Evolutionary conservation across 2,329 filamentous ascomycete genomes (phyloP).

Genomic region (Cercospora sp.): DNA sequence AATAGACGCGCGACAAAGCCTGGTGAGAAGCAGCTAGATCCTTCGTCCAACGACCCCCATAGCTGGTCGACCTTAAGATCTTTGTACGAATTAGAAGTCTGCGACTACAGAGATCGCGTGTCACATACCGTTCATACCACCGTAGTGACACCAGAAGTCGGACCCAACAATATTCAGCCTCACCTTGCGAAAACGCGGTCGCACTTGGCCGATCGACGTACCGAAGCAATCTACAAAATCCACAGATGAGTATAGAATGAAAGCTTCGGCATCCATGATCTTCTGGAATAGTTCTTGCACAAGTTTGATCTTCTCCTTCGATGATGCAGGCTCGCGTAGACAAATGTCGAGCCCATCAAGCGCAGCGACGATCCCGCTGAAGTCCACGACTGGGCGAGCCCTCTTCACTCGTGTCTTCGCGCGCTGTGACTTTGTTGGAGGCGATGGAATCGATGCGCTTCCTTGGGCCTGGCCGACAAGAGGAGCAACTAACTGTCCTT

Average conservation of each 20-base stretch:
- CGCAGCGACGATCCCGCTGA: neutral
- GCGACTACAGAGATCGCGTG: neutral
- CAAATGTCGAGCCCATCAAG: neutral
- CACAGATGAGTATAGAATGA: neutral
- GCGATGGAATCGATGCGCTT: neutral
- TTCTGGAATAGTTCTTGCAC: neutral
- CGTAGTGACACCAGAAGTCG: neutral
- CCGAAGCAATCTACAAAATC: neutral
- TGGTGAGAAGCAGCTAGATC: neutral
- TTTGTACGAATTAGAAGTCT: neutral
- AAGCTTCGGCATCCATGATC: neutral
- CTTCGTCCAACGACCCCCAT: neutral
- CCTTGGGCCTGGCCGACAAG: neutral
- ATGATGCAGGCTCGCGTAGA: neutral
- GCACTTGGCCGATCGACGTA: neutral
- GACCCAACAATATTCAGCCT: neutral
- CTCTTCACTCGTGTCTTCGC: neutral
- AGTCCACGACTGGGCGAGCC: neutral
- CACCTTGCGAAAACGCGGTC: neutral
- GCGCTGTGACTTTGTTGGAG: neutral
- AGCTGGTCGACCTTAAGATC: neutral
- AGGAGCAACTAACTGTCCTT: neutral
- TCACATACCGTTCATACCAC: neutral
- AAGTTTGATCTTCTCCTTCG: neutral
- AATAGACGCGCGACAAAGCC: neutral